These are phyloP conservation scores for Penicillium freii DNA, from an alignment of 2,329 filamentous ascomycete genomes.

Conservation along the genomic window DNA sequence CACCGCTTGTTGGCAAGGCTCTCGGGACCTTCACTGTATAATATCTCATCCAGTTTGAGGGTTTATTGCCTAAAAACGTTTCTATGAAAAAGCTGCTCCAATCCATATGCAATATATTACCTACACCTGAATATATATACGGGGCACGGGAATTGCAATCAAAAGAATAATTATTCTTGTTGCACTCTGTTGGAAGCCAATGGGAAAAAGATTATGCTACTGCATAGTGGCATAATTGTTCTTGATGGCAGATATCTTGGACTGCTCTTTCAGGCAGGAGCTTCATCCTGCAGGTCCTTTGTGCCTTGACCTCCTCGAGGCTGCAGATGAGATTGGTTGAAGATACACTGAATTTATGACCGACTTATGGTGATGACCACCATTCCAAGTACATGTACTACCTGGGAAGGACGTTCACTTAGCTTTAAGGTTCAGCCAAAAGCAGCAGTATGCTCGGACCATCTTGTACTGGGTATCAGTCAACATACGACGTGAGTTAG, in stretches of 20 bases:
- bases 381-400: neutral
- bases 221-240: neutral
- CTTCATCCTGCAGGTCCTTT: neutral
- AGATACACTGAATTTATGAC: neutral
- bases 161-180: neutral
- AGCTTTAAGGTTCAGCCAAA: neutral
- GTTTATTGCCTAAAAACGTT: neutral
- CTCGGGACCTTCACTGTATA: neutral
- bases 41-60: neutral
- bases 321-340: slow-evolving; percentile 6
- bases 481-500: neutral
- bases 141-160: too few relatives aligned
- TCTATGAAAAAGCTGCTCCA: neutral
- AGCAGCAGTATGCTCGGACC: neutral
- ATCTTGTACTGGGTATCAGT: neutral
- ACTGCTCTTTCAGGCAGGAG: slow-evolving; percentile 7
- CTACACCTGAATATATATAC: neutral
- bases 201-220: neutral
- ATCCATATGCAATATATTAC: too few relatives aligned
- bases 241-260: neutral
- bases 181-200: neutral
- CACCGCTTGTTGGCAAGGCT: neutral
- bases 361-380: neutral
- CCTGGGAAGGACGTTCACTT: neutral
- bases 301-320: slow-evolving; percentile 1